Conservation (phyloP, 2,329 filamentous ascomycete genomes). For the Neopestalotiopsis rosae region DNA sequence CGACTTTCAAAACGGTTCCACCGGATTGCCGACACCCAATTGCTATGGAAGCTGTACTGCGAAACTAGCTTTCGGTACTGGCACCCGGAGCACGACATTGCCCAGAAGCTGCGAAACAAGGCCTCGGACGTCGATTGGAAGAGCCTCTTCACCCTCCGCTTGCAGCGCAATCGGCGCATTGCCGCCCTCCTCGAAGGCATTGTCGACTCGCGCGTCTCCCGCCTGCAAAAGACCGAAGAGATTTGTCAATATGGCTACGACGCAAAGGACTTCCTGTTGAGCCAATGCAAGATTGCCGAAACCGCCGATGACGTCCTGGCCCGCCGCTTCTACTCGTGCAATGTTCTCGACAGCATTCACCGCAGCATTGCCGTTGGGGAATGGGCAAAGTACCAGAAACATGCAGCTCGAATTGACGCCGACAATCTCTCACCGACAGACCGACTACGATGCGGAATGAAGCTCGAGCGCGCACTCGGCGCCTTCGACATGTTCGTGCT, state of each 20-base stretch:
- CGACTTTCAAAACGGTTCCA: slow-evolving; percentile 67
- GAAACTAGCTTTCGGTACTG: slow-evolving; percentile 73
- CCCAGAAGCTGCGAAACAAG: slow-evolving; percentile 56
- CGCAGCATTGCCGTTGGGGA: slow-evolving; percentile 77
- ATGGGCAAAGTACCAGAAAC: slow-evolving; percentile 66
- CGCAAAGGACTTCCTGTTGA: slow-evolving; percentile 81
- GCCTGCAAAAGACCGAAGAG: slow-evolving; percentile 71
- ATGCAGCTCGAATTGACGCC: slow-evolving; percentile 33
- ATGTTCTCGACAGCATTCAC: slow-evolving; percentile 80
- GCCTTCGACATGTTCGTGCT: slow-evolving; percentile 91
- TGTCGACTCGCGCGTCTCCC: slow-evolving; percentile 71
- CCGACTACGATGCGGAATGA: slow-evolving; percentile 52
- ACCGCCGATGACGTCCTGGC: slow-evolving; percentile 77
- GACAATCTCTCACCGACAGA: slow-evolving; percentile 32
- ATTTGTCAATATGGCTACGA: slow-evolving; percentile 82
- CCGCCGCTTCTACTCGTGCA: slow-evolving; percentile 74
- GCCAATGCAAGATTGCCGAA: slow-evolving; percentile 65
- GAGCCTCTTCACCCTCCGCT: slow-evolving; percentile 63
- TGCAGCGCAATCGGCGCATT: slow-evolving; percentile 56
- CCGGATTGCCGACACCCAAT: slow-evolving; percentile 69
- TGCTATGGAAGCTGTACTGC: slow-evolving; percentile 85
- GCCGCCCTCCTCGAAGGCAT: slow-evolving; percentile 68
- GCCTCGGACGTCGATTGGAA: slow-evolving; percentile 76
- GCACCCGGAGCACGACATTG: slow-evolving; percentile 69
- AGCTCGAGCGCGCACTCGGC: slow-evolving; percentile 75